phyloP scores from a whole-genome alignment of 140 eudicot genomes.

The Erigeron philadelphicus region DNA sequence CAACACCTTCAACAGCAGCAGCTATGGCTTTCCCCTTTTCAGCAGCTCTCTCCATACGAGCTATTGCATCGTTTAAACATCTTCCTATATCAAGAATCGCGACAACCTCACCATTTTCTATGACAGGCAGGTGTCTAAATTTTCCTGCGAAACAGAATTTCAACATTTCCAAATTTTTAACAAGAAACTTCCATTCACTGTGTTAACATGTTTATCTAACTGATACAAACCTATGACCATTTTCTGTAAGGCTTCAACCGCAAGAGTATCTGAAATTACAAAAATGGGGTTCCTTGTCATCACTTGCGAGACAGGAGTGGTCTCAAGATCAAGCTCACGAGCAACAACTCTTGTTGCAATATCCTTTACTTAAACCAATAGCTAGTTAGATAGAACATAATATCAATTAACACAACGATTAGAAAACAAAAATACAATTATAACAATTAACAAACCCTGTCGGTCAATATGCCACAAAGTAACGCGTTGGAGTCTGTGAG shows the following conservation, averaged over 20 bases:
- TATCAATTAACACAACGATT: background rate
- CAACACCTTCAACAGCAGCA: constrained; percentile 99
- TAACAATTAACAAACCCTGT: constrained; percentile 48
- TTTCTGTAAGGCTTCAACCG: constrained; percentile 95
- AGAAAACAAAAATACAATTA: background rate
- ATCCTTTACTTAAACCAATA: constrained; percentile 47
- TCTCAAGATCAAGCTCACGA: constrained; percentile 64
- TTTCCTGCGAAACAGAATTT: constrained; percentile 50
- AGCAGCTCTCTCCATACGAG: constrained; percentile 95
- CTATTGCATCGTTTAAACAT: constrained; percentile 91
- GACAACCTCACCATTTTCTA: constrained; percentile 90
- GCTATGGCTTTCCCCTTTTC: constrained; percentile 97
- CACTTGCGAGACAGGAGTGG: constrained; percentile 83
- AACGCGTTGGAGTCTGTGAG: constrained; percentile 93
- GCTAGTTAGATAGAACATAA: constrained; percentile 2
- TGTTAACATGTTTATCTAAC: background rate
- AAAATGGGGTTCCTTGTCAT: constrained; percentile 90
- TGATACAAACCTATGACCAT: constrained; percentile 79
- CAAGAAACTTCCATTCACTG: background rate
- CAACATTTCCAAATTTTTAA: background rate
- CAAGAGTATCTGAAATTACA: constrained; percentile 90
- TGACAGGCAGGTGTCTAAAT: constrained; percentile 96
- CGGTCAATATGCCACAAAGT: constrained; percentile 91
- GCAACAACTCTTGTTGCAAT: constrained; percentile 87
- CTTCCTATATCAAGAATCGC: constrained; percentile 93